Evolutionary conservation across 495 filamentous ascomycete species (phyloP).

Genomic region (Xylaria curta): DNA sequence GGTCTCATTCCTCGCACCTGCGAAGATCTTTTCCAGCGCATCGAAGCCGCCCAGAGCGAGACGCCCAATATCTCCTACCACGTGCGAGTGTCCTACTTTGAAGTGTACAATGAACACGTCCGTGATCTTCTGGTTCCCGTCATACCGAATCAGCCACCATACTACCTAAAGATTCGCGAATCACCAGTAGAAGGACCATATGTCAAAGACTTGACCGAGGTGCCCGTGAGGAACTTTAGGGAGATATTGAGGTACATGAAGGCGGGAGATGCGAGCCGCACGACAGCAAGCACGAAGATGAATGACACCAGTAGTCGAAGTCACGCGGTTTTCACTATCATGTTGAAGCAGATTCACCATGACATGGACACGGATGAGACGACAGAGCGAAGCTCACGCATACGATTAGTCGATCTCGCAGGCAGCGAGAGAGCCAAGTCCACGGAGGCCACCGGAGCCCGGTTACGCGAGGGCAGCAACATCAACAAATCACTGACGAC

Average conservation of each 20-base stretch:
- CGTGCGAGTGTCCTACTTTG: constrained; percentile 97
- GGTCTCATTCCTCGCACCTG: constrained; percentile 97
- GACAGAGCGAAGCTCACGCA: constrained; percentile 90
- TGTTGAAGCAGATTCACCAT: constrained; percentile 92
- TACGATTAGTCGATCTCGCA: constrained; percentile 93
- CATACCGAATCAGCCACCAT: constrained; percentile 70
- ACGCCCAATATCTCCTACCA: constrained; percentile 91
- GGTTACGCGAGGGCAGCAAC: constrained; percentile 92
- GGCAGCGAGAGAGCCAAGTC: constrained; percentile 94
- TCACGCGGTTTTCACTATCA: constrained; percentile 97
- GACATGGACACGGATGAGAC: constrained; percentile 94
- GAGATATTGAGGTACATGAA: constrained; percentile 93
- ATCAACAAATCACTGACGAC: constrained; percentile 99
- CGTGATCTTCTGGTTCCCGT: constrained; percentile 87
- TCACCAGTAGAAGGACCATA: constrained; percentile 96
- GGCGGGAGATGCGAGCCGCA: constrained; percentile 84
- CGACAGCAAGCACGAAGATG: constrained; percentile 98
- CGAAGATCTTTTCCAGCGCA: constrained; percentile 93
- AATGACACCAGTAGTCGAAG: constrained; percentile 95
- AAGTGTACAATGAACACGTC: constrained; percentile 99
- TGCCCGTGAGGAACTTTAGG: constrained; percentile 78
- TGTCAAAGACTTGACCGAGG: constrained; percentile 93
- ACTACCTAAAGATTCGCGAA: constrained; percentile 97
- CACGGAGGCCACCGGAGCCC: constrained; percentile 90
- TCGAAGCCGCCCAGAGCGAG: constrained; percentile 74